Base-by-base conservation (phyloP, 768 basidiomycete genomes). In the Mycena haematopus region DNA sequence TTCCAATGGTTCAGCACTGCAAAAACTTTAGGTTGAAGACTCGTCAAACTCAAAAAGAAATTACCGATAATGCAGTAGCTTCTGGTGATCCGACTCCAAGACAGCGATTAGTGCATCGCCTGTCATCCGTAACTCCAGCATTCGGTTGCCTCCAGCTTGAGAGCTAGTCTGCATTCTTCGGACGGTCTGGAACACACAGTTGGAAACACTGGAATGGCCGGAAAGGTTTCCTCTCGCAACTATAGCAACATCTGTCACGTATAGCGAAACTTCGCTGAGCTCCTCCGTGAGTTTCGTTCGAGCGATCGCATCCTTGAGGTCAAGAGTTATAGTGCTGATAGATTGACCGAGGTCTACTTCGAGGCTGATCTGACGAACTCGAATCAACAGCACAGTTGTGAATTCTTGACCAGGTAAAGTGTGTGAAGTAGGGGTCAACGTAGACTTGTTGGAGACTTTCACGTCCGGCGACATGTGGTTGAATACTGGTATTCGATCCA, bases 301-400 rank as follows among this genome's bases (percentile, higher is more conserved):
- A 47, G 95, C 69, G 22, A 89, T 77, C 10, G 87, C 81, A 52
- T 90, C 80, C 24, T 80, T 77, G 56, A 96, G 77, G 61, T 88
- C 82, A 27, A 97, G 77, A 29, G 83, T 84, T 51, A 91, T 78
- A 29, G 80, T 81, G 58, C 89, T 89, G 67, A 98, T 95, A 1
- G 91, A 91, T 69, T 92, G 91, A 9, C 93, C 93, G 27, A 98
- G 84, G 71, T 97, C 92, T 7, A 92, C 84, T 51, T 88, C 86
- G 40, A 97, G 77, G 33, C 84, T 83, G 56, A 95, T 85, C 51
- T 82, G 83, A 22, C 93, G 86, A 50, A 95, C 79, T 35, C 91
- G 88, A 56, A 95, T 69, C 15, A 95, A 78, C 25, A 93, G 72
- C 1, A 82, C 76, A 8, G 87, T 91, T 3, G 80, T 85, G 52